Conservation (phyloP, 805 yeast species). For the Danielia reshetovae region DNA sequence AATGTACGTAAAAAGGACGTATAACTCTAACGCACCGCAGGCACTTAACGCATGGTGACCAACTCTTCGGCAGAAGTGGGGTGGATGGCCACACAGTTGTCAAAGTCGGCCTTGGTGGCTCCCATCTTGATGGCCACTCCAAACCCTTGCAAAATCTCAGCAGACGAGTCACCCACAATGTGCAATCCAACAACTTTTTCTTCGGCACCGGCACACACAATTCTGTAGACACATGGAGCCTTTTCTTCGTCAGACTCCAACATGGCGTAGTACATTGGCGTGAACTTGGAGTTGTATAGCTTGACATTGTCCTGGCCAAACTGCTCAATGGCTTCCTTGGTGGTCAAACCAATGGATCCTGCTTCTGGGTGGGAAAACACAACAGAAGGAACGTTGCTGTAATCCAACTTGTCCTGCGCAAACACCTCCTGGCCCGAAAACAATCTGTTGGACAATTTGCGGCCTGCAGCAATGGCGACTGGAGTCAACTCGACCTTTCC, state of each 20-base stretch:
- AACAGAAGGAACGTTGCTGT: slow-evolving; percentile 85
- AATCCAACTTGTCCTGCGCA: slow-evolving; percentile 78
- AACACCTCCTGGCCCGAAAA: slow-evolving; percentile 72
- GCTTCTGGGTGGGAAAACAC: slow-evolving; percentile 98
- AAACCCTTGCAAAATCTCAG: slow-evolving; percentile 96
- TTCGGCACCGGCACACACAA: slow-evolving; percentile 70
- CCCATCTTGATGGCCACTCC: slow-evolving; percentile 99
- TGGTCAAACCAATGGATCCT: slow-evolving; percentile 86
- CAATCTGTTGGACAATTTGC: slow-evolving; percentile 85
- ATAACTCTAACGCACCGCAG: too few relatives aligned
- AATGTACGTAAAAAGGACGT: background rate
- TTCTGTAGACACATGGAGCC: slow-evolving; percentile 82
- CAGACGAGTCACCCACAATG: slow-evolving; percentile 82
- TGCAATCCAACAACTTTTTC: slow-evolving; percentile 97
- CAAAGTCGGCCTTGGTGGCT: slow-evolving; percentile 95
- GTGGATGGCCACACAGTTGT: slow-evolving; percentile 94
- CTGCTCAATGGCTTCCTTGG: slow-evolving; percentile 69
- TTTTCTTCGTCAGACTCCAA: slow-evolving; percentile 58
- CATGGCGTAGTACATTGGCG: slow-evolving; percentile 92
- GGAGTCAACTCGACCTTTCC: slow-evolving; percentile 95
- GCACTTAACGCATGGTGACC: slow-evolving; percentile 71
- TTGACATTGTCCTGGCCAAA: slow-evolving; percentile 80
- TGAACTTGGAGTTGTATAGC: slow-evolving; percentile 77
- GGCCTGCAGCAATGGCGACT: slow-evolving; percentile 97
- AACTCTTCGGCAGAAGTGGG: slow-evolving; percentile 98